Evolutionary conservation across 2,329 filamentous ascomycete genomes (phyloP), one percentile per base, ranked within the genome.

Genomic region (Alternaria arbusti): DNA sequence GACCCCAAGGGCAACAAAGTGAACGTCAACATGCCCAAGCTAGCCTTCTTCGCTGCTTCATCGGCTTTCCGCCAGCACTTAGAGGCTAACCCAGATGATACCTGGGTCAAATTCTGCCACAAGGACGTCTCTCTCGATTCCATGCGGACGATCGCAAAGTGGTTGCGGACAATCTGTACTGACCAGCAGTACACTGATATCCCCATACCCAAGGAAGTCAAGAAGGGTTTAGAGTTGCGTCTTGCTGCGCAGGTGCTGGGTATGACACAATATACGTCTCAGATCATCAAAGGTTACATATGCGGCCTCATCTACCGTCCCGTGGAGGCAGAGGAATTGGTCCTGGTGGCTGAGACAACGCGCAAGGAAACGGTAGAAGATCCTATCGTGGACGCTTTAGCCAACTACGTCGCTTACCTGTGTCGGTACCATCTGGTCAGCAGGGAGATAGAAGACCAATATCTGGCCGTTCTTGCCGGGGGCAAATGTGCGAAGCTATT

Each of bases 41-140:
- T 64, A 9, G 49, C 61, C 3, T 45, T 66, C 9, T 17, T 64
- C 11, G 54, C 46, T 12, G 61, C 61, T 9, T 66, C 64, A 13
- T 61, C 61, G 5, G 45, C 22, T 5, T 54, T 56, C 26, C 59
- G 52, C 9, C 28, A 9, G 1, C 51, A 59, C 36, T 44, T 61
- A 28, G n/a, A 30, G 3, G n/a, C 23, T n/a, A 26, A 56, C 10
- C 54, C 61, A 17, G 25, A 54, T 6, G 54, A 28, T 12, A 22
- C 20, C 3, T 46, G 12, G 6, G 44, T 59, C 9, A 45, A 44
- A 7, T 56, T 64, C 36, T 43, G n/a, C 10, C 57, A 60, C 30
- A 11, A 26, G 15, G 57, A 56, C 22, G 30, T 61, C 17, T 36
- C 49, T 8, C 6, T 58, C 9, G 25, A 57, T 0, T 50, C 61